phyloP scores from a whole-genome alignment of 305 asterid species.

The Solanum hybrid region DNA sequence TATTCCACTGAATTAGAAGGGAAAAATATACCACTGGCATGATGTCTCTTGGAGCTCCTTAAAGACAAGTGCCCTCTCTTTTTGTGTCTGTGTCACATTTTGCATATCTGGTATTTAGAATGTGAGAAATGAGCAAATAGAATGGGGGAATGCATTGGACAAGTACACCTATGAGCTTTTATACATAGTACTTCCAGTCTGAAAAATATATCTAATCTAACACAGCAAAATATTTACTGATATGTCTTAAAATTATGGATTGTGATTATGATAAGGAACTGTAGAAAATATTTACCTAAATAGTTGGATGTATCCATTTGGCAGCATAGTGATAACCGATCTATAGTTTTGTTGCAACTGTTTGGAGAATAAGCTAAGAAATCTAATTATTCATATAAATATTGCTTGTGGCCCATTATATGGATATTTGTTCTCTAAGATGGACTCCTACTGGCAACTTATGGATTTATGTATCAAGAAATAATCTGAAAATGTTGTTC shows the following conservation, averaged over 20 bases:
- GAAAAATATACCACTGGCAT: background rate
- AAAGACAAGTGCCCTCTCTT: background rate
- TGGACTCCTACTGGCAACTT: background rate
- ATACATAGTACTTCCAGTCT: background rate
- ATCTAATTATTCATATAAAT: background rate
- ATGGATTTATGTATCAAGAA: background rate
- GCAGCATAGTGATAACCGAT: background rate
- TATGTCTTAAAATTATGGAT: background rate
- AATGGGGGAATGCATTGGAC: background rate
- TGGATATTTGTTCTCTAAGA: background rate
- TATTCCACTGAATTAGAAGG: background rate
- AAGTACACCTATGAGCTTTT: background rate
- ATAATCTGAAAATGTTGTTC: background rate
- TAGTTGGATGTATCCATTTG: background rate
- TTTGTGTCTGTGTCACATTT: background rate
- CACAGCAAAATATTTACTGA: background rate
- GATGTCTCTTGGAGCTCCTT: conserved; percentile 1
- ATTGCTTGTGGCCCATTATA: background rate
- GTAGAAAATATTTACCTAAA: background rate
- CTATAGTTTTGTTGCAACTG: background rate
- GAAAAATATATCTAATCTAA: background rate
- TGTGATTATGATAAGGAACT: background rate
- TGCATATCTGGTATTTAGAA: background rate
- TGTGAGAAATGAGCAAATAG: background rate
- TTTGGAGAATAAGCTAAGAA: background rate